These are phyloP conservation scores for Cryptosporidium baileyi DNA, from an alignment of 169 alveolate species.

Conservation along the genomic window DNA sequence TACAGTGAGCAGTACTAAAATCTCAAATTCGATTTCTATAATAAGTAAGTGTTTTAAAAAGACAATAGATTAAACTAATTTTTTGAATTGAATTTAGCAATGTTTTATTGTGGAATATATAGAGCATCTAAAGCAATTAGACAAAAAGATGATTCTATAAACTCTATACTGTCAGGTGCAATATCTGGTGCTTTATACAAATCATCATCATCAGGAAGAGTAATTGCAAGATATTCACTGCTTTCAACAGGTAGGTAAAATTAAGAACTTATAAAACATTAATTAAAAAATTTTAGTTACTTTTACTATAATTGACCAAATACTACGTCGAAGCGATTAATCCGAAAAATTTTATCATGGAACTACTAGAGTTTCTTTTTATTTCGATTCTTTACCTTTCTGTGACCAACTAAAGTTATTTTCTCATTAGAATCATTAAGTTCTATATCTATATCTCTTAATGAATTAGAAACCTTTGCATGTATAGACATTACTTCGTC, in stretches of 20 bases:
- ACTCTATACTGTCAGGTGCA: constrained; percentile 82
- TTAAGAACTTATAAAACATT: neutral
- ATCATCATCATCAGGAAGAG: constrained; percentile 35
- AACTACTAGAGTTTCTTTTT: constrained; percentile 3
- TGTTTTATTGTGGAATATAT: constrained; percentile 82
- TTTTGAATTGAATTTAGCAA: constrained; percentile 56
- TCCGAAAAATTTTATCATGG: neutral
- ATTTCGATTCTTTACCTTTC: constrained; percentile 10
- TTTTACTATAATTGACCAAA: constrained; percentile 34
- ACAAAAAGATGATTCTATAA: constrained; percentile 75
- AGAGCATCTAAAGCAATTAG: constrained; percentile 73
- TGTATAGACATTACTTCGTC: constrained; percentile 64
- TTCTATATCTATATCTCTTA: constrained; percentile 51
- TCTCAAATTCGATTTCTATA: constrained; percentile 83
- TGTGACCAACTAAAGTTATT: constrained; percentile 35
- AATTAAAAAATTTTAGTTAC: neutral
- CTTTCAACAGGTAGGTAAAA: constrained; percentile 41
- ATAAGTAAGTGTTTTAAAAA: constrained; percentile 58
- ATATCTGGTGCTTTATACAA: constrained; percentile 86
- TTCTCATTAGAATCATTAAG: constrained; percentile 62
- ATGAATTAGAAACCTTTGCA: constrained; percentile 40
- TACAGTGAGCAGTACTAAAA: constrained; percentile 81
- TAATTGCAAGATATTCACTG: constrained; percentile 34
- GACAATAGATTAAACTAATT: neutral
- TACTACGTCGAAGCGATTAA: constrained; percentile 33